These are phyloP conservation scores for Crithidia expoeki DNA, from an alignment of 208 protist species.

Conservation along the genomic window DNA sequence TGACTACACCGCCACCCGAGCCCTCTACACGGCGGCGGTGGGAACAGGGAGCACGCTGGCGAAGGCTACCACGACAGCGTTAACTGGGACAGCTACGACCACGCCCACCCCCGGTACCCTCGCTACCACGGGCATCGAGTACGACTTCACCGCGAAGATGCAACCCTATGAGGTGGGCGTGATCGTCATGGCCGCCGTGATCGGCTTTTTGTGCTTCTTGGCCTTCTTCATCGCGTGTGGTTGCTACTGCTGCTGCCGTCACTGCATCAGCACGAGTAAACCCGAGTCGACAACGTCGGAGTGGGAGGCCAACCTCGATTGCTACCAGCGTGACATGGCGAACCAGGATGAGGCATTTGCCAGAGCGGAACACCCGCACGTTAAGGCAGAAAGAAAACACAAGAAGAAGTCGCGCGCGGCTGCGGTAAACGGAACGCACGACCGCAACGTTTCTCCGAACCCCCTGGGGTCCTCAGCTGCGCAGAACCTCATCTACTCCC, in stretches of 20 bases:
- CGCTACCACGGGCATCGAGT: constrained; percentile 12
- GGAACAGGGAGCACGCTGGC: neutral
- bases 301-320: neutral
- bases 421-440: neutral
- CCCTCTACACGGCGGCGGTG: constrained; percentile 15
- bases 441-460: neutral
- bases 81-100: no score
- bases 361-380: neutral
- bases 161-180: constrained; percentile 20
- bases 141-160: constrained; percentile 22
- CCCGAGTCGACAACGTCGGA: neutral
- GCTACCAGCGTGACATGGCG: neutral
- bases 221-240: constrained; percentile 17
- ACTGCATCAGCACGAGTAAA: constrained; percentile 7
- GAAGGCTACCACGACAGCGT: neutral
- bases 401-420: neutral
- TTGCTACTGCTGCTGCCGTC: constrained; percentile 35
- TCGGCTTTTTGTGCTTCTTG: constrained; percentile 33
- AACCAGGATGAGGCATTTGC: constrained; percentile 3
- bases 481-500: neutral
- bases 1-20: constrained; percentile 25
- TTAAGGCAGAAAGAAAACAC: neutral
- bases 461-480: neutral
- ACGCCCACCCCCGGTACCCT: constrained; percentile 9
- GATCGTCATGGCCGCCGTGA: constrained; percentile 37